Base-by-base conservation (phyloP, 2,329 filamentous ascomycete species). In the Scedosporium boydii region DNA sequence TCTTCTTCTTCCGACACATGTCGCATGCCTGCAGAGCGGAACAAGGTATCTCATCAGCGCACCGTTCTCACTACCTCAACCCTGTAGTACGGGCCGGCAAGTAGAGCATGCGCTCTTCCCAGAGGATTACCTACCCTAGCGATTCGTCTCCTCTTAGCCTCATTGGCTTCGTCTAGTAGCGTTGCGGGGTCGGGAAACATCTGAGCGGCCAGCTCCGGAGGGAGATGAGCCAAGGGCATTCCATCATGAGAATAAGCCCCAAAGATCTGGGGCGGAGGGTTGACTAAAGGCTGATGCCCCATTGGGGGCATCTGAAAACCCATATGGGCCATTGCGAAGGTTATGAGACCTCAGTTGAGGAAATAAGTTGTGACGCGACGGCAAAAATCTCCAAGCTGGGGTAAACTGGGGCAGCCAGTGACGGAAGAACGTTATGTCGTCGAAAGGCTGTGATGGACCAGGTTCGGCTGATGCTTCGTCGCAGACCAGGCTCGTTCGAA, bases 1-100 rank as follows among this genome's bases (percentile, higher is more conserved):
- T 95, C 82, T 93, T 96, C 77, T 91, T 93, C 78, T 96, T 96
- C 69, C 93, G 84, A 73, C 93, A 98, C 92, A 96, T 96, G 70
- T 96, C 93, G 77, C 92, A 96, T 60, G 92, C 92, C 90, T 93
- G 64, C 10, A 41, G n/a, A 21, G 9, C 51, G 34, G 34, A 21
- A 10, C 23, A 29, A 9, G 44, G 26, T n/a, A 29, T 58, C 56
- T 18, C 14, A 44, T 60, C 59, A 60, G 59, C 58, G 26, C 21
- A 60, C 42, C 12, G 10, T 14, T 59, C 16, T 27, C 56, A 9
- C 23, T 14, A 46, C 59, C 59, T 12, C 42, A 16, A 38, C 6
- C 26, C 23, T 51, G 5, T 29, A 23, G 38, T 34, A 29, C 51
- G 21, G 18, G 7, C 64, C 86, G 51, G 34, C 34, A 2, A 38